Conservation (phyloP, 306 rosid genomes). For the Malus asiatica region DNA sequence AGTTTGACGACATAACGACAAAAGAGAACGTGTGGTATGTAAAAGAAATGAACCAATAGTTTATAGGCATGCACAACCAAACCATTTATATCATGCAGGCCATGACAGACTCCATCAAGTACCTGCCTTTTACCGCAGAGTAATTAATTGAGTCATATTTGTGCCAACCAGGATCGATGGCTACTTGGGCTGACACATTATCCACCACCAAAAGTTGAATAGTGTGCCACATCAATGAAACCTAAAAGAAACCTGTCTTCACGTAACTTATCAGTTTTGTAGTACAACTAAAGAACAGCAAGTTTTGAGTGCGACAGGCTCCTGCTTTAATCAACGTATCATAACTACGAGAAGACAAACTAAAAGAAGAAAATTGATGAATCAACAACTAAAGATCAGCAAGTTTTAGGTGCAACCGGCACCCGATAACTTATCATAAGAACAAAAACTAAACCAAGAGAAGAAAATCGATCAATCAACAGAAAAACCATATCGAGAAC, state of each 20-base stretch:
- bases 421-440: too few relatives aligned
- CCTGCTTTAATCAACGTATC: neutral
- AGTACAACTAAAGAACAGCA: too few relatives aligned
- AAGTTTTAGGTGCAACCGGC: too few relatives aligned
- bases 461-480: neutral
- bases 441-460: too few relatives aligned
- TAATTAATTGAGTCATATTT: neutral
- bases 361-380: neutral
- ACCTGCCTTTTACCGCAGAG: neutral
- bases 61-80: too few relatives aligned
- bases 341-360: neutral
- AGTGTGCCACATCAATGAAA: neutral
- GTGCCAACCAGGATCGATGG: neutral
- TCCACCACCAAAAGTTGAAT: neutral
- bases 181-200: neutral
- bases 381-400: neutral
- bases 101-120: constrained; percentile 2
- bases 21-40: too few relatives aligned
- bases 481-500: neutral
- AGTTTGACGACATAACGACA: too few relatives aligned
- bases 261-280: neutral
- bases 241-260: neutral
- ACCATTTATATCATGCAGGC: neutral
- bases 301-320: too few relatives aligned
- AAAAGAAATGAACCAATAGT: too few relatives aligned